These are phyloP conservation scores for Glaciozyma martinii DNA, from an alignment of 768 basidiomycete species.

Conservation along the genomic window DNA sequence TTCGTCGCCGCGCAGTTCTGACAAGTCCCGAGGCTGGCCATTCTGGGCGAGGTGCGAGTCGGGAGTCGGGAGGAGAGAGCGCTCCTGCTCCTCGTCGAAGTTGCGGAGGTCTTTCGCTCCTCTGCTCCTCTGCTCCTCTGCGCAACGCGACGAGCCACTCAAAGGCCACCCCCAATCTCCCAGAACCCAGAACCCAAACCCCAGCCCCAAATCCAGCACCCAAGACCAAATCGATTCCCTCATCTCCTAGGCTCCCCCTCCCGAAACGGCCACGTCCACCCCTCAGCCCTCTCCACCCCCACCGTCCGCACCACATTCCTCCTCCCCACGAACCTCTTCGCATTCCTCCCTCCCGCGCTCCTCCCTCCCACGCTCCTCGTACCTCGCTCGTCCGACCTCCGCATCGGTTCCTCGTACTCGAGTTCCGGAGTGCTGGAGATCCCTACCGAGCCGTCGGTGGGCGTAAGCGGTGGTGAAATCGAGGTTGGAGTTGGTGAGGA, in stretches of 20 bases:
- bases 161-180: too few species aligned
- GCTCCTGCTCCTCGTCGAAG: too few species aligned
- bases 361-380: neutral
- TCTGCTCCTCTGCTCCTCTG: too few species aligned
- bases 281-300: neutral
- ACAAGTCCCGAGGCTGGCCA: too few species aligned
- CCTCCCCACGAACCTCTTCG: neutral
- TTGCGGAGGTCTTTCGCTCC: too few species aligned
- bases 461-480: neutral
- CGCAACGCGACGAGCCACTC: too few species aligned
- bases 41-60: too few species aligned
- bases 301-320: neutral
- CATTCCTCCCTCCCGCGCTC: neutral
- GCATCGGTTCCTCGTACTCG: neutral
- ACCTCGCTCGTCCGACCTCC: neutral
- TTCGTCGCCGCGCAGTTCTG: too few species aligned
- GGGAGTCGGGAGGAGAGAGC: too few species aligned
- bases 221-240: too few species aligned
- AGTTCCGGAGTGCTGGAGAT: neutral
- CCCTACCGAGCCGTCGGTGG: neutral
- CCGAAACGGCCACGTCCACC: neutral
- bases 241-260: neutral
- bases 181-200: too few species aligned
- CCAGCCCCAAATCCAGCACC: too few species aligned
- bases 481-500: neutral